Evolutionary conservation across 305 asterid species (phyloP).

Genomic region (Fraxinus floribunda): DNA sequence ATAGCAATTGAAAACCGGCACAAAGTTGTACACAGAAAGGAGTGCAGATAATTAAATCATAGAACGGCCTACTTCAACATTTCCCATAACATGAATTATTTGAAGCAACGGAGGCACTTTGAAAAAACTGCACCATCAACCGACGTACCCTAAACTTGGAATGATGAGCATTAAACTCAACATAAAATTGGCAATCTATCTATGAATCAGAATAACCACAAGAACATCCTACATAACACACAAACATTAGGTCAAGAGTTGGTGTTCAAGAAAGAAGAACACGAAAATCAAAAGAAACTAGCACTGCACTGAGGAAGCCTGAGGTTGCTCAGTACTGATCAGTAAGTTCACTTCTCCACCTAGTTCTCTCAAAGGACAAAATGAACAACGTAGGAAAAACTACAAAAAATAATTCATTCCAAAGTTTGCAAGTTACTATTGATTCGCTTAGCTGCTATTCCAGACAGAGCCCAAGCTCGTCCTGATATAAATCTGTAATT

Average conservation of each 20-base stretch:
- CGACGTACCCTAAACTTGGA: background rate
- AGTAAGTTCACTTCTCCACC: background rate
- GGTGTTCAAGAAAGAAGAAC: background rate
- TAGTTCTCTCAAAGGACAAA: background rate
- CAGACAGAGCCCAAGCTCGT: background rate
- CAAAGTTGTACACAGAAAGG: too few relatives aligned
- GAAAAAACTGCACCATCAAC: background rate
- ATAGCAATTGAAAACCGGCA: too few relatives aligned
- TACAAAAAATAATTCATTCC: background rate
- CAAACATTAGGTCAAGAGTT: background rate
- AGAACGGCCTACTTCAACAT: background rate
- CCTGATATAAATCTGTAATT: background rate
- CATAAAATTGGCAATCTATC: background rate
- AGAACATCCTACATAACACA: background rate
- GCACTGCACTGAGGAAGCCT: background rate
- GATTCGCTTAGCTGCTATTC: background rate
- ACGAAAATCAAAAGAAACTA: background rate
- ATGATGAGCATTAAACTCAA: background rate
- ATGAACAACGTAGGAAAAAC: background rate
- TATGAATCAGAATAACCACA: background rate
- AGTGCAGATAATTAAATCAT: background rate
- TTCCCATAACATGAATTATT: background rate
- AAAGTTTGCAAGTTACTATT: background rate
- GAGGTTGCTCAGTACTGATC: background rate
- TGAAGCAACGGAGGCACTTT: background rate